Conservation (phyloP, 176 grass and related monocot genomes). For the Aegilops speltoides region DNA sequence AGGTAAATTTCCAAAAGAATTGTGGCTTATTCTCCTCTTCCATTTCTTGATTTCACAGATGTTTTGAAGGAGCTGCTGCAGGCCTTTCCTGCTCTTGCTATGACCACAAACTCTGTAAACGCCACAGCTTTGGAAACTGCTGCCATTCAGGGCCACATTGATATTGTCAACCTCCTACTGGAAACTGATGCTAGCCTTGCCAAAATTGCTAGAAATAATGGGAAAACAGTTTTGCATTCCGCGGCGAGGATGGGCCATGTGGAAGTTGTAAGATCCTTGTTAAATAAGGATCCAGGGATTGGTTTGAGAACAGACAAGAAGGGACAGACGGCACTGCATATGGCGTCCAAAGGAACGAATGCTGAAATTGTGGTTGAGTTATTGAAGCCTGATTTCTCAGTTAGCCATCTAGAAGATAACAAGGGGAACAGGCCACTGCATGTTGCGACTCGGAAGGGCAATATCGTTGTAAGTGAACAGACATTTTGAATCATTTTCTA, state of each 20-base stretch:
- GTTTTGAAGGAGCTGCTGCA: conserved; percentile 79
- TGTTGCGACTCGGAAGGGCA: conserved; percentile 84
- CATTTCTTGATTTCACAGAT: conserved; percentile 50
- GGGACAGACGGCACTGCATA: conserved; percentile 88
- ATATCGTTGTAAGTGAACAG: conserved; percentile 51
- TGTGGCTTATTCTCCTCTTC: neutral
- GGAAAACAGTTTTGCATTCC: conserved; percentile 84
- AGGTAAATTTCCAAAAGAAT: neutral
- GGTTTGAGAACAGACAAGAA: conserved; percentile 86
- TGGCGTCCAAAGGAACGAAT: conserved; percentile 89
- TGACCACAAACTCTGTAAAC: conserved; percentile 88
- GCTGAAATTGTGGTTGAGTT: conserved; percentile 67
- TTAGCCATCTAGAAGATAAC: conserved; percentile 70
- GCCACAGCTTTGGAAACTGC: conserved; percentile 90
- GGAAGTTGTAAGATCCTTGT: conserved; percentile 68
- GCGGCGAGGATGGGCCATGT: conserved; percentile 90
- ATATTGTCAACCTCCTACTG: conserved; percentile 85
- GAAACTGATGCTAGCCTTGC: conserved; percentile 85
- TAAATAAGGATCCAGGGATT: conserved; percentile 72
- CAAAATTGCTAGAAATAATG: conserved; percentile 80
- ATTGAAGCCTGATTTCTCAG: conserved; percentile 62
- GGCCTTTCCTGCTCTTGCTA: conserved; percentile 72
- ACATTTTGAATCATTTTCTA: neutral
- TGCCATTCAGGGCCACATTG: conserved; percentile 63
- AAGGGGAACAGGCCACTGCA: conserved; percentile 88